phyloP scores from a whole-genome alignment of 2,329 filamentous ascomycete genomes.

The Pyricularia sp. region DNA sequence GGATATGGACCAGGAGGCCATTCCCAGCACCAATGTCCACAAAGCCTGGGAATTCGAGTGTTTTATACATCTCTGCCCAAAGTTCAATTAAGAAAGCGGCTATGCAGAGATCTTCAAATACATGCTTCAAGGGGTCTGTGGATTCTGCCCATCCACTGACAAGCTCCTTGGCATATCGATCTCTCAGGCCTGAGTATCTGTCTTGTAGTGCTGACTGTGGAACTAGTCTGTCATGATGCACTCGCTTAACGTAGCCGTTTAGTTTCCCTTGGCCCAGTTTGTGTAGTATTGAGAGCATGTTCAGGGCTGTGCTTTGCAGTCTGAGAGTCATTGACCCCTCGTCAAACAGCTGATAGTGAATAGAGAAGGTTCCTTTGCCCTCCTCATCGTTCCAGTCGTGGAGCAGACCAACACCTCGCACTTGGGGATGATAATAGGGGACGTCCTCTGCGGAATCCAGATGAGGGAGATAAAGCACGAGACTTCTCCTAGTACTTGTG shows the following conservation, averaged over 20 bases:
- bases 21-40: conserved; percentile 96
- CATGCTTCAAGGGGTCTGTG: conserved; percentile 83
- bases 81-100: conserved; percentile 88
- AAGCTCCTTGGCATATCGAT: conserved; percentile 62
- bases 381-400: conserved; percentile 50
- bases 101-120: conserved; percentile 89
- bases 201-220: conserved; percentile 71
- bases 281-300: conserved; percentile 57
- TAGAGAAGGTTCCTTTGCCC: conserved; percentile 40
- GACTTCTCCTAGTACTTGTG: conserved; percentile 23
- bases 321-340: conserved; percentile 25
- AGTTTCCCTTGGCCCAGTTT: conserved; percentile 62
- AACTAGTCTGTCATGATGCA: conserved; percentile 74
- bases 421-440: conserved; percentile 81
- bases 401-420: conserved; percentile 65
- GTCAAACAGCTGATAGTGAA: conserved; percentile 50
- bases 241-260: conserved; percentile 67
- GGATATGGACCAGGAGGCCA: conserved; percentile 76
- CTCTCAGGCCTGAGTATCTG: conserved; percentile 72
- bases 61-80: conserved; percentile 74
- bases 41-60: conserved; percentile 65
- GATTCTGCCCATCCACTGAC: conserved; percentile 74
- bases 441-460: conserved; percentile 49
- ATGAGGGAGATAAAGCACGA: conserved; percentile 76
- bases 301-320: conserved; percentile 57